These are phyloP conservation scores for Metschnikowia borealis DNA, from an alignment of 805 yeast species.

Conservation along the genomic window DNA sequence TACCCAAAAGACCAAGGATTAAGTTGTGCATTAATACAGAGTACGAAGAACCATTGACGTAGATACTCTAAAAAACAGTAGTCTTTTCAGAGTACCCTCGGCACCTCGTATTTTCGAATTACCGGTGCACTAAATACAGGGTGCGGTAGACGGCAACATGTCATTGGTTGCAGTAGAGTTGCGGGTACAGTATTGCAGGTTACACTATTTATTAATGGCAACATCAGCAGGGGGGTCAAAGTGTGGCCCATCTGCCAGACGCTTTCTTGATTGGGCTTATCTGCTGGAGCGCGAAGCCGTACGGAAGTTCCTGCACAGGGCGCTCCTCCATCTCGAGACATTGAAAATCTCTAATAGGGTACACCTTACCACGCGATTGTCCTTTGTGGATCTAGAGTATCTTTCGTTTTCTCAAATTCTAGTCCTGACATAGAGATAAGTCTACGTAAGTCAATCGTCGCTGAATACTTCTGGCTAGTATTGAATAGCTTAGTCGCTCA, in stretches of 20 bases:
- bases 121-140: no score
- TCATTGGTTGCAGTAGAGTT: no score
- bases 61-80: not conserved
- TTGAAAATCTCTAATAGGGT: not conserved
- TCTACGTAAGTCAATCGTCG: not conserved
- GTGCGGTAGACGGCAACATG: no score
- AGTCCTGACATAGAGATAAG: no score
- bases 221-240: no score
- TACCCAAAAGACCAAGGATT: conserved; percentile 79
- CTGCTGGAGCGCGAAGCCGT: conserved; percentile 5
- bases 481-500: not conserved
- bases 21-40: conserved; percentile 23
- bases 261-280: not conserved
- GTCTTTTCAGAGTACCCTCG: no score
- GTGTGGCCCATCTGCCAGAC: not conserved
- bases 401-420: not conserved
- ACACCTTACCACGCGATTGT: not conserved
- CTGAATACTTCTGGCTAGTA: not conserved
- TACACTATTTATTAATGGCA: no score
- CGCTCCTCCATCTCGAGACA: not conserved
- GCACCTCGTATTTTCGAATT: no score
- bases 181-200: no score
- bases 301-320: conserved; percentile 3
- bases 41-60: conserved; percentile 2
- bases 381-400: not conserved